These are phyloP conservation scores for Chlorociboria aeruginascens DNA, from an alignment of 495 filamentous ascomycete genomes.

Conservation along the genomic window DNA sequence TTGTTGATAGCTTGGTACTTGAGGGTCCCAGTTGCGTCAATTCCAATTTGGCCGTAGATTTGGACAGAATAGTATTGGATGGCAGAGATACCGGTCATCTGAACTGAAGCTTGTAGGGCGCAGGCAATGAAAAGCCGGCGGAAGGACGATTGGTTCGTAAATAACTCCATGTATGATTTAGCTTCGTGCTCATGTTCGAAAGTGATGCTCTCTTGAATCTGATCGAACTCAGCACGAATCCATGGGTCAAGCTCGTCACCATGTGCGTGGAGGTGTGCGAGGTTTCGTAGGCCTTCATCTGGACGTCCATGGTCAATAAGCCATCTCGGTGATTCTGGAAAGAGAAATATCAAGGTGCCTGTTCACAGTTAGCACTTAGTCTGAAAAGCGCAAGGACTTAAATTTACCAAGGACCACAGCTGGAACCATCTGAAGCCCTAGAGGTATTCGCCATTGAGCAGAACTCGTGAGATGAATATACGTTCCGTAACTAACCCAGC, in stretches of 20 bases:
- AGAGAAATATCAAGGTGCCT: slow-evolving; percentile 37
- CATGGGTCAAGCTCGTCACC: slow-evolving; percentile 45
- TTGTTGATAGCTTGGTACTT: slow-evolving; percentile 63
- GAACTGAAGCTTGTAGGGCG: slow-evolving; percentile 53
- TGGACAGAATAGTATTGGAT: slow-evolving; percentile 64
- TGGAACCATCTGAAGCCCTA: slow-evolving; percentile 47
- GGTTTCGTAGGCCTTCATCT: slow-evolving; percentile 41
- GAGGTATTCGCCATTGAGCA: slow-evolving; percentile 41
- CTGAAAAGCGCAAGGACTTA: neutral
- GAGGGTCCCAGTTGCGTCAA: slow-evolving; percentile 47
- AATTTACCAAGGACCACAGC: slow-evolving; percentile 36
- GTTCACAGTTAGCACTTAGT: neutral
- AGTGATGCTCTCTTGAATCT: slow-evolving; percentile 50
- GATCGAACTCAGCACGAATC: slow-evolving; percentile 53
- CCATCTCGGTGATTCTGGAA: slow-evolving; percentile 44
- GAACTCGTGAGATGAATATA: slow-evolving; percentile 18
- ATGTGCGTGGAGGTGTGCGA: slow-evolving; percentile 47
- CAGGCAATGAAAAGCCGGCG: slow-evolving; percentile 56
- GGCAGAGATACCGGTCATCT: slow-evolving; percentile 64
- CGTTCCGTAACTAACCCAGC: slow-evolving; percentile 32
- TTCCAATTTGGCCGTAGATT: slow-evolving; percentile 58
- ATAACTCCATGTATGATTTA: slow-evolving; percentile 55
- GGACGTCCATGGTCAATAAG: slow-evolving; percentile 41
- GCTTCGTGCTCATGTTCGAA: slow-evolving; percentile 50
- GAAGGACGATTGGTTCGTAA: slow-evolving; percentile 51